A percentile compares a stretch with the other conserved stretches of the same genome.
phyloP scores from a whole-genome alignment of 2,329 filamentous ascomycete genomes.

The Fusarium bulbicola region DNA sequence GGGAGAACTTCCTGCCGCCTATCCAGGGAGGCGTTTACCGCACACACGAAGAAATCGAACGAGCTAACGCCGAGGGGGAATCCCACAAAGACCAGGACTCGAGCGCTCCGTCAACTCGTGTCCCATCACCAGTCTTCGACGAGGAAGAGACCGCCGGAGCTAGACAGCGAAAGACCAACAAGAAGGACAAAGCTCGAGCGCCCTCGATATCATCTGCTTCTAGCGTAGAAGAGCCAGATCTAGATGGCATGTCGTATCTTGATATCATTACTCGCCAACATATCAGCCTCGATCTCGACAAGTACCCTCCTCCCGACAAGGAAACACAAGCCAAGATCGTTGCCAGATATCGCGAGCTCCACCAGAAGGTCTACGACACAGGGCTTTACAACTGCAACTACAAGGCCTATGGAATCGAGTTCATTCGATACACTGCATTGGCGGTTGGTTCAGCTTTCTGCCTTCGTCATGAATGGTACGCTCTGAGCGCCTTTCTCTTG shows the following conservation, averaged over 20 bases:
- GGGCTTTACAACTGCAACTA: slow-evolving; percentile 89
- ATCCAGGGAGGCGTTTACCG: slow-evolving; percentile 89
- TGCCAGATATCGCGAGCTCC: slow-evolving; percentile 81
- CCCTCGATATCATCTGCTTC: slow-evolving; percentile 70
- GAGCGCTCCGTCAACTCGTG: slow-evolving; percentile 63
- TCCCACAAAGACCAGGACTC: slow-evolving; percentile 42
- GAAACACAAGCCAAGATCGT: slow-evolving; percentile 80
- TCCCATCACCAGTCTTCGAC: slow-evolving; percentile 62
- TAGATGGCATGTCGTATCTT: slow-evolving; percentile 70
- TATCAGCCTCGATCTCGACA: slow-evolving; percentile 77
- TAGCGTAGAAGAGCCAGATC: slow-evolving; percentile 55
- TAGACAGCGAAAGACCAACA: slow-evolving; percentile 43
- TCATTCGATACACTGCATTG: slow-evolving; percentile 73
- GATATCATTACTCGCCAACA: slow-evolving; percentile 79
- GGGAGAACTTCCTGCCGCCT: slow-evolving; percentile 89
- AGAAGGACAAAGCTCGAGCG: slow-evolving; percentile 41
- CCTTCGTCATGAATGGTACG: slow-evolving; percentile 72
- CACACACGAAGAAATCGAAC: slow-evolving; percentile 50
- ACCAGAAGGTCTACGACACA: slow-evolving; percentile 75
- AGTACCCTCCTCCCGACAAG: slow-evolving; percentile 81
- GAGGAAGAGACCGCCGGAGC: slow-evolving; percentile 44
- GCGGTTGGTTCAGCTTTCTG: slow-evolving; percentile 68
- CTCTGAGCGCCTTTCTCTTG: slow-evolving; percentile 75
- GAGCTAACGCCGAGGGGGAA: slow-evolving; percentile 19
- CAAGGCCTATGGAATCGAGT: slow-evolving; percentile 78